These are phyloP conservation scores for Ascochyta rabiei DNA, from an alignment of 2,329 filamentous ascomycete species.

Conservation along the genomic window DNA sequence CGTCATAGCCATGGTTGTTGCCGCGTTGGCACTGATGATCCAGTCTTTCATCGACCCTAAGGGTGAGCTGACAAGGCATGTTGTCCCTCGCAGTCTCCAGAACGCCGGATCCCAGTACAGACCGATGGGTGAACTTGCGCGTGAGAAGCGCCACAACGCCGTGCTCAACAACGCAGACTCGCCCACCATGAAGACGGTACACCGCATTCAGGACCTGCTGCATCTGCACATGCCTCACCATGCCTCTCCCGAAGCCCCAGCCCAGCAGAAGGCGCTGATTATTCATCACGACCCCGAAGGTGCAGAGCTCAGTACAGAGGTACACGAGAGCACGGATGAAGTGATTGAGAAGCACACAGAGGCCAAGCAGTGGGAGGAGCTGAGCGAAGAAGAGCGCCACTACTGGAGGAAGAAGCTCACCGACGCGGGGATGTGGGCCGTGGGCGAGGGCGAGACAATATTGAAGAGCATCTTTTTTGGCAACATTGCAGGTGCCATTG, in stretches of 20 bases:
- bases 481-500: constrained; percentile 67
- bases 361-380: constrained; percentile 73
- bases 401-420: constrained; percentile 73
- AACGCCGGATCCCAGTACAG: constrained; percentile 39
- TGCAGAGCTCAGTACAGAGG: constrained; percentile 49
- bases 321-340: constrained; percentile 43
- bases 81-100: constrained; percentile 61
- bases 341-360: constrained; percentile 48
- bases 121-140: constrained; percentile 36
- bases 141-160: constrained; percentile 34
- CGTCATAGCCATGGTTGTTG: constrained; percentile 63
- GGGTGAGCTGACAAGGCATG: constrained; percentile 51
- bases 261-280: constrained; percentile 49
- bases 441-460: constrained; percentile 76
- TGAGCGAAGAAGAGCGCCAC: constrained; percentile 66
- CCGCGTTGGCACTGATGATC: constrained; percentile 68
- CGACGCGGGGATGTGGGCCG: constrained; percentile 78
- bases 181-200: constrained; percentile 32
- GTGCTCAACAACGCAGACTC: constrained; percentile 34
- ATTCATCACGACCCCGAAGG: constrained; percentile 48
- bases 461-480: constrained; percentile 80
- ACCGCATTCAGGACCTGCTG: constrained; percentile 44
- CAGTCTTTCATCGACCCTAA: constrained; percentile 63
- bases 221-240: constrained; percentile 31
- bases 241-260: constrained; percentile 12